phyloP scores from a whole-genome alignment of 2,329 filamentous ascomycete species.

The Neospermospora avenae region DNA sequence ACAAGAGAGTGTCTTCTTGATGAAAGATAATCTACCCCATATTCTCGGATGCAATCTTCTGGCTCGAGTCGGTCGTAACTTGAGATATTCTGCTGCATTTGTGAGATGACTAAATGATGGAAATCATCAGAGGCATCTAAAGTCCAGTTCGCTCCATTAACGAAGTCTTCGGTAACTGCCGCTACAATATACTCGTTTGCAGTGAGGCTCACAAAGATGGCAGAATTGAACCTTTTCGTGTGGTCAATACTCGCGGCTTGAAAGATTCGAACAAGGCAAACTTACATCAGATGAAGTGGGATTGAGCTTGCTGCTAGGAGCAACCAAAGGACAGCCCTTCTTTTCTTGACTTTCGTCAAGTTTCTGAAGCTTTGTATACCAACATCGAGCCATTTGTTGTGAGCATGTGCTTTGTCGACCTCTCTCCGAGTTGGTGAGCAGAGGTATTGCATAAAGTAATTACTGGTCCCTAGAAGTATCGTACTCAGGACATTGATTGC shows the following conservation, averaged over 20 bases:
- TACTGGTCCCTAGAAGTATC: conserved; percentile 44
- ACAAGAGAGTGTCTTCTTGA: conserved; percentile 16
- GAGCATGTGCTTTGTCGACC: conserved; percentile 45
- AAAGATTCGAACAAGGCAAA: background rate
- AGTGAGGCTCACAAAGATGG: conserved; percentile 22
- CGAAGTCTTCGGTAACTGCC: conserved; percentile 18
- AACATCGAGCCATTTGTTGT: conserved; percentile 42
- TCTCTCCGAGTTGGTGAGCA: conserved; percentile 48
- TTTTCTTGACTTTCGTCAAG: conserved; percentile 22
- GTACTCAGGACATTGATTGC: conserved; percentile 47
- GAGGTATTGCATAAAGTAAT: conserved; percentile 51
- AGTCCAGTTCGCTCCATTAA: conserved; percentile 20
- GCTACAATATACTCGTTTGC: conserved; percentile 23
- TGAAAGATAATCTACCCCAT: conserved; percentile 20
- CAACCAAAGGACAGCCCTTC: conserved; percentile 19
- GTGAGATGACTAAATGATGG: conserved; percentile 7
- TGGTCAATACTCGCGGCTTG: background rate
- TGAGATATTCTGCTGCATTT: conserved; percentile 21
- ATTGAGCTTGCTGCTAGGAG: conserved; percentile 23
- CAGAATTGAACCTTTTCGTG: conserved; percentile 23
- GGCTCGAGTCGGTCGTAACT: conserved; percentile 14
- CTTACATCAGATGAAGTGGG: conserved; percentile 28
- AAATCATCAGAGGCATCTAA: conserved; percentile 9
- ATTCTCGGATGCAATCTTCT: conserved; percentile 15
- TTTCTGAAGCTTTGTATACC: conserved; percentile 43